Conservation (phyloP, 805 yeast species). For the Starmerella apicola region DNA sequence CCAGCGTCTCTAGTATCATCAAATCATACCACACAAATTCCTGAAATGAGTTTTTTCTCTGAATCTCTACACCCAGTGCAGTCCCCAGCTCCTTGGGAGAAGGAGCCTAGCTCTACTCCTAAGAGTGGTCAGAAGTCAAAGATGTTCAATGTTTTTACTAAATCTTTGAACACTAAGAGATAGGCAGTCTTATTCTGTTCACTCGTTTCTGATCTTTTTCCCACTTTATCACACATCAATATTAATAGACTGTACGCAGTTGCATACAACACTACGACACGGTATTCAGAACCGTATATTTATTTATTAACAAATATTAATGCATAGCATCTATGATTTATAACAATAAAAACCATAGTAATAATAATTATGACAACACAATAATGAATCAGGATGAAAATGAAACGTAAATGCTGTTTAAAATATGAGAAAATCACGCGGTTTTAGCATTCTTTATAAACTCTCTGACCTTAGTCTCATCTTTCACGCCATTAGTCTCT, state of each 20-base stretch:
- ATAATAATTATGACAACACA: neutral
- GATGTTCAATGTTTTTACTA: no score
- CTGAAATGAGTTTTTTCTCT: slow-evolving; percentile 10
- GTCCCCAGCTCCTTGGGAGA: slow-evolving; percentile 8
- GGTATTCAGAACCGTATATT: neutral
- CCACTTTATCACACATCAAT: no score
- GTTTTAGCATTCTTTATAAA: slow-evolving; percentile 46
- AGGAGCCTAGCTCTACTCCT: neutral
- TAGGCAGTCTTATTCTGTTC: no score
- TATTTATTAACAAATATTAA: neutral
- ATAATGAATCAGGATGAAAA: neutral
- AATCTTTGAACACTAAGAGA: no score
- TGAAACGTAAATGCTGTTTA: neutral
- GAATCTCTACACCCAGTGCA: slow-evolving; percentile 14
- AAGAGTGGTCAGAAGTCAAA: no score
- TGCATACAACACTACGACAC: neutral
- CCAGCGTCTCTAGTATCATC: no score
- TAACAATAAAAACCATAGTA: neutral
- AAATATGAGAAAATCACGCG: neutral
- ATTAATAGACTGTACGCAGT: no score
- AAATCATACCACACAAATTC: no score
- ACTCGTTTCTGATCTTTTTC: no score
- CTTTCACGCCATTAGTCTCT: slow-evolving; percentile 65
- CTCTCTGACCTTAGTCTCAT: slow-evolving; percentile 42
- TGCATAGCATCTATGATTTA: neutral